These are phyloP conservation scores for Boehmeria nivea DNA, from an alignment of 306 rosid species.

Conservation along the genomic window DNA sequence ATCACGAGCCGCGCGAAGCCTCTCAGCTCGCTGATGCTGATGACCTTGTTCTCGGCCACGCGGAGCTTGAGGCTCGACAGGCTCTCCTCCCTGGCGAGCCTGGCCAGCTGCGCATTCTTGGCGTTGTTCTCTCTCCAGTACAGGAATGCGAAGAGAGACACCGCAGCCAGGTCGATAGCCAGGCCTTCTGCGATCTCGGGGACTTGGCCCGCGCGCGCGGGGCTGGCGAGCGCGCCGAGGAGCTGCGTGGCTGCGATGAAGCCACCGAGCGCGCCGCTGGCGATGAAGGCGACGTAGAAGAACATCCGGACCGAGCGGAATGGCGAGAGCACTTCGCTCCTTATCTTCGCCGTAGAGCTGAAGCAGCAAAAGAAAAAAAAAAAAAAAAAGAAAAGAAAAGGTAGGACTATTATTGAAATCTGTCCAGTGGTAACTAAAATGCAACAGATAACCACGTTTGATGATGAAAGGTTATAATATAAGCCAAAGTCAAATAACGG, in stretches of 20 bases:
- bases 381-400: constrained; percentile 15
- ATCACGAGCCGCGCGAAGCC: constrained; percentile 87
- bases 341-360: constrained; percentile 77
- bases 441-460: no score
- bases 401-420: constrained; percentile 29
- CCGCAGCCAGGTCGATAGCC: constrained; percentile 82
- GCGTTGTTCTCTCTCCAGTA: constrained; percentile 73
- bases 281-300: constrained; percentile 59
- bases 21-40: constrained; percentile 60
- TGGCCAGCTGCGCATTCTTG: constrained; percentile 64
- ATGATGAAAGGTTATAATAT: no score
- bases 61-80: constrained; percentile 84
- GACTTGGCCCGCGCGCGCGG: constrained; percentile 55
- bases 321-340: constrained; percentile 82
- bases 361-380: not conserved
- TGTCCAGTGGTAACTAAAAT: no score
- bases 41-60: constrained; percentile 53
- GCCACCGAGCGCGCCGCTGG: constrained; percentile 68
- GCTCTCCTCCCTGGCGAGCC: constrained; percentile 78
- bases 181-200: constrained; percentile 60
- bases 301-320: constrained; percentile 87
- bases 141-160: constrained; percentile 63
- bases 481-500: no score
- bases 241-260: constrained; percentile 68
- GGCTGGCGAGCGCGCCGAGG: constrained; percentile 59